These are phyloP conservation scores for Acanthamoeba sp. DNA, from an alignment of 208 protist species.

Conservation along the genomic window DNA sequence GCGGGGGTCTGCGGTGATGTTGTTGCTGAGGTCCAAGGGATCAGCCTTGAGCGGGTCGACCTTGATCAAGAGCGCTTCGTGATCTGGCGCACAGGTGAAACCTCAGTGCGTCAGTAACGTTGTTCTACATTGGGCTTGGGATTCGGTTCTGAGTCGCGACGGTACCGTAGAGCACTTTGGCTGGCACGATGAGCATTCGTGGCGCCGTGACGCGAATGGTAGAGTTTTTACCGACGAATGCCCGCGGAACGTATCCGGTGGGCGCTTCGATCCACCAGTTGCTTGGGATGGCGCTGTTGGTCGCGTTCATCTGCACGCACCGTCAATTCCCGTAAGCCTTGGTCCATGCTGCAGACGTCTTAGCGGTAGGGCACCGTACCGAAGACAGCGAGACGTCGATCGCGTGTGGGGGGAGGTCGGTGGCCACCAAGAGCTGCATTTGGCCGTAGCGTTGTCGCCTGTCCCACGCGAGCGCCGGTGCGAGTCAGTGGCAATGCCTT, in stretches of 20 bases:
- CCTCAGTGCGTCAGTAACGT: neutral
- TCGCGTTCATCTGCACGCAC: neutral
- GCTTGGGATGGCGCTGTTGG: neutral
- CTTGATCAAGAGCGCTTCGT: neutral
- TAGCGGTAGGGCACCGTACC: too few relatives aligned
- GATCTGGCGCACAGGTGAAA: neutral
- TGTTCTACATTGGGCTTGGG: neutral
- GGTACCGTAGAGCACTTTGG: neutral
- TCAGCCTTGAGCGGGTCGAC: neutral
- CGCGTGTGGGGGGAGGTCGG: neutral
- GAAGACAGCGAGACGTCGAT: neutral
- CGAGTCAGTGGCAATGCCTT: neutral
- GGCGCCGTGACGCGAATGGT: neutral
- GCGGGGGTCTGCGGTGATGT: neutral
- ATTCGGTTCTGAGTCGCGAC: neutral
- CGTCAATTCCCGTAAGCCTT: neutral
- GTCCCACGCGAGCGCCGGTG: neutral
- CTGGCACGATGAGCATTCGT: neutral
- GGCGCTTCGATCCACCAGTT: constrained; percentile 27
- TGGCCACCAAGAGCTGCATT: constrained; percentile 27
- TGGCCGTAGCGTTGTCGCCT: neutral
- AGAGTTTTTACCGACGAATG: neutral
- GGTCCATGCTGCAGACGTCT: too few relatives aligned
- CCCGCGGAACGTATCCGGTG: neutral
- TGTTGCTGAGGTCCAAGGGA: constrained; percentile 2